Evolutionary conservation across 2,329 filamentous ascomycete species (phyloP).

Genomic region (Fusarium sp.): DNA sequence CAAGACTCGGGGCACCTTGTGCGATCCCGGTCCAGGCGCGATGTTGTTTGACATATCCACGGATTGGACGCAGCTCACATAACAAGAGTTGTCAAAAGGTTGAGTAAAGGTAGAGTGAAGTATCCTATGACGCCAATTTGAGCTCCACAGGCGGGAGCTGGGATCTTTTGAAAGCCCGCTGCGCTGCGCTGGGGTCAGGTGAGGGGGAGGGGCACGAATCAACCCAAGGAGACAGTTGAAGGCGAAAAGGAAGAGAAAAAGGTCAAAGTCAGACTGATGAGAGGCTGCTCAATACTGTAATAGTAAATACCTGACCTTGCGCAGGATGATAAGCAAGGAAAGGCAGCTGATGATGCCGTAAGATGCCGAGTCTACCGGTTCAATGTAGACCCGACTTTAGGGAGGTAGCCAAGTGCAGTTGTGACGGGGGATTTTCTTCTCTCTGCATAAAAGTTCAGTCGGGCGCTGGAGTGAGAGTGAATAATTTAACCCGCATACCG

Average conservation of each 20-base stretch:
- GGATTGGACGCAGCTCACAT: slow-evolving; percentile 50
- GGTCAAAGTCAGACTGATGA: background rate
- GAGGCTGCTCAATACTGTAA: slow-evolving; percentile 4
- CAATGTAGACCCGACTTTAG: slow-evolving; percentile 27
- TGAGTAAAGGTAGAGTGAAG: slow-evolving; percentile 19
- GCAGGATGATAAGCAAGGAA: slow-evolving; percentile 17
- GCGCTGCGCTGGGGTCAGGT: slow-evolving; percentile 27
- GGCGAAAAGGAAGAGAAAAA: background rate
- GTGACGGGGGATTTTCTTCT: no score
- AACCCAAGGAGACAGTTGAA: background rate
- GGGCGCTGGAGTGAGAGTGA: background rate
- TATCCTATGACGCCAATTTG: slow-evolving; percentile 41
- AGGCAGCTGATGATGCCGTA: slow-evolving; percentile 30
- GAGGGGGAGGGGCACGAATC: slow-evolving; percentile 43
- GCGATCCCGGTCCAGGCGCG: slow-evolving; percentile 46
- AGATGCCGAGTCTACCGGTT: slow-evolving; percentile 35
- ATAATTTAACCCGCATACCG: slow-evolving; percentile 22
- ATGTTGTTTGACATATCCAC: slow-evolving; percentile 55
- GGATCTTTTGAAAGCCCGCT: slow-evolving; percentile 28
- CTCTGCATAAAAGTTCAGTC: slow-evolving; percentile 19
- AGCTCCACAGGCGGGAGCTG: slow-evolving; percentile 33
- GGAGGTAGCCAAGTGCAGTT: slow-evolving; percentile 15
- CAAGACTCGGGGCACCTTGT: slow-evolving; percentile 64
- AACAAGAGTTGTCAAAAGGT: slow-evolving; percentile 38
- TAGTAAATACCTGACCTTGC: background rate